Base-by-base conservation (phyloP, 2,329 filamentous ascomycete species). In the Cytospora piceae region DNA sequence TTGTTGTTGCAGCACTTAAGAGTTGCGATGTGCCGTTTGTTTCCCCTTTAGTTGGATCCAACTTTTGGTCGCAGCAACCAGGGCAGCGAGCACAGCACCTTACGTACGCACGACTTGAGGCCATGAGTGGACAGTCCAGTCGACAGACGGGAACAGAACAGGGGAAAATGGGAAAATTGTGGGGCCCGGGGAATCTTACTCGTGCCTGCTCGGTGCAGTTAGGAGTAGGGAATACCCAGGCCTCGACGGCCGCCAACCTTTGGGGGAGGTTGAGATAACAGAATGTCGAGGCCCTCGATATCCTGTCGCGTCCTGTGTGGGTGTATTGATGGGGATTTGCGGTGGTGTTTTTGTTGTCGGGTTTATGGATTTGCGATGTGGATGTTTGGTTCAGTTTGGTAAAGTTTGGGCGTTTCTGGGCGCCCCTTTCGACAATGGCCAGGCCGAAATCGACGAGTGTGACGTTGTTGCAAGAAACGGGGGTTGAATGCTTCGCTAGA, bases 161-260 rank as follows among this genome's bases (percentile, higher is more conserved):
- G 64, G 67, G 62, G 65, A 63, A 61, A 65, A 67, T 64, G 58
- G 65, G 53, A 68, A 67, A 67, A 68, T 56, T 57, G 67, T 68
- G 67, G 67, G 61, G 32, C 67, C 54, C 54, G 67, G 67, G 58
- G 65, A 37, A 57, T 59, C 61, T 67, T 62, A 65, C 64, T 66
- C 63, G 66, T 63, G 60, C 61, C 52, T 31, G 42, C n/a, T 17
- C 29, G 31, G 52, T 37, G 58, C 34, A 56, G 52, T 57, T 32
- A 27, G n/a, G 54, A 42, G 51, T 34, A 32, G 27, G 24, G 51
- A 62, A 54, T 58, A 61, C 66, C 57, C 42, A 69, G 68, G 69
- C 68, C 70, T 71, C 67, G 65, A 69, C 61, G 69, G 69, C 70
- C 66, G 66, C 69, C 66, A 61, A 65, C 67, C 68, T 63, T 63